Base-by-base conservation (phyloP, 257 asterid genomes). In the Forsythia viridissima region DNA sequence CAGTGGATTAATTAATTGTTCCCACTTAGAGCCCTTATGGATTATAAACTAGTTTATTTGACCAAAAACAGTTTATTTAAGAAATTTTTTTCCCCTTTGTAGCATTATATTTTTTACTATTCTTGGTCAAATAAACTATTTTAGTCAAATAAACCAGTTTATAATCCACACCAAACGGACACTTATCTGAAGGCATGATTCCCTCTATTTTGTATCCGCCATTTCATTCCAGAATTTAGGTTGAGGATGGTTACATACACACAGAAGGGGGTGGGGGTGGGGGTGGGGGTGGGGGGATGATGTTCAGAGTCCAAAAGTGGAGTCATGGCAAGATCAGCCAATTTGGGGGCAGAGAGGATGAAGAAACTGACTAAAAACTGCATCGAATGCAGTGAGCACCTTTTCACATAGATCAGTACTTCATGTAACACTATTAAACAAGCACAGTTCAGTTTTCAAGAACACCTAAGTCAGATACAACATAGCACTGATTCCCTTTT, bases 401-500 rank as follows among this genome's bases (percentile, higher is more conserved):
- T 52, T 87, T 87, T 77, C 83, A 86, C 71, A 85, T 79, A 61
- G 37, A 61, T 82, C 82, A 85, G 80, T 85, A 83, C 84, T 86
- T 89, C 84, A 85, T 89, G 81, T 39, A 86, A 76, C 77, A 43
- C 74, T 48, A 73, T 55, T 75, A 61, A 79, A 79, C 82, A 89
- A 86, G 83, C 69, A 76, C 78, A 76, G 76, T 79, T 70, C 74
- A 42, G 78, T 80, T 75, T 77, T 72, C 77, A 76, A 88, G 78
- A 73, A 78, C 80, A 71, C 34, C 86, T 72, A 89, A 86, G 97
- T 86, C 90, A 88, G 88, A 82, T 79, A 85, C 83, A 93, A 84
- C 82, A 80, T 89, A 89, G 89, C 93, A 91, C 84, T 87, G 93
- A 90, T 92, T 86, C 98, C 94, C 92, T 93, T 90, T 90, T 84